Percentiles rank a stretch among this genome's conserved stretches.
phyloP scores from a whole-genome alignment of 23 red algal genomes.

The Gracilaria caudata region DNA sequence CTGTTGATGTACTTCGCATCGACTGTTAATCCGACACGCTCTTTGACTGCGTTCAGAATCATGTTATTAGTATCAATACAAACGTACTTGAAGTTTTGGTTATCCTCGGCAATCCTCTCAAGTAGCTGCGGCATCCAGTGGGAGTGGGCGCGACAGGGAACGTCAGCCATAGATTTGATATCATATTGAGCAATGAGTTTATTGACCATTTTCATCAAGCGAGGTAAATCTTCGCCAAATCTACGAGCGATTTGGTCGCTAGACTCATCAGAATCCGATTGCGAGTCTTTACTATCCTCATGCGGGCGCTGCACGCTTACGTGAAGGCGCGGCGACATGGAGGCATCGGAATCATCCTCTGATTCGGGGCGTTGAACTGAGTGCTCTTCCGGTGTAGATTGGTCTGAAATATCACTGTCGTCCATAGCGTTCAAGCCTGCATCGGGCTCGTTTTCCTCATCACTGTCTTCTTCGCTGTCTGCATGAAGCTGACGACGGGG shows the following conservation, averaged over 20 bases:
- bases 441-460: background rate
- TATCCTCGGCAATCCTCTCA: slow-evolving; percentile 13
- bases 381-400: background rate
- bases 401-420: slow-evolving; percentile 2
- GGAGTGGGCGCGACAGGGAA: slow-evolving; percentile 71
- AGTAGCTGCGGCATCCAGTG: slow-evolving; percentile 67
- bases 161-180: slow-evolving; percentile 51
- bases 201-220: slow-evolving; percentile 66
- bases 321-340: background rate
- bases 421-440: slow-evolving; percentile 17
- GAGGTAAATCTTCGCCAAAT: slow-evolving; percentile 56
- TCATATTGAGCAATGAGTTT: slow-evolving; percentile 63
- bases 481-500: background rate
- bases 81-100: slow-evolving; percentile 48
- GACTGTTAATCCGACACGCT: slow-evolving; percentile 13
- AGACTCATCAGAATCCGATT: background rate
- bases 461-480: background rate
- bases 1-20: background rate
- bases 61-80: slow-evolving; percentile 54
- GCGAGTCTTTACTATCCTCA: background rate
- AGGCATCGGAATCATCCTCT: background rate
- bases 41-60: slow-evolving; percentile 29
- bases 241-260: slow-evolving; percentile 6
- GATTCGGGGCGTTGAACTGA: background rate
- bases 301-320: background rate